Evolutionary conservation across 2,329 filamentous ascomycete species (phyloP), one percentile per base, ranked within the genome.

Genomic region (Pyrenophora tritici-repentis): DNA sequence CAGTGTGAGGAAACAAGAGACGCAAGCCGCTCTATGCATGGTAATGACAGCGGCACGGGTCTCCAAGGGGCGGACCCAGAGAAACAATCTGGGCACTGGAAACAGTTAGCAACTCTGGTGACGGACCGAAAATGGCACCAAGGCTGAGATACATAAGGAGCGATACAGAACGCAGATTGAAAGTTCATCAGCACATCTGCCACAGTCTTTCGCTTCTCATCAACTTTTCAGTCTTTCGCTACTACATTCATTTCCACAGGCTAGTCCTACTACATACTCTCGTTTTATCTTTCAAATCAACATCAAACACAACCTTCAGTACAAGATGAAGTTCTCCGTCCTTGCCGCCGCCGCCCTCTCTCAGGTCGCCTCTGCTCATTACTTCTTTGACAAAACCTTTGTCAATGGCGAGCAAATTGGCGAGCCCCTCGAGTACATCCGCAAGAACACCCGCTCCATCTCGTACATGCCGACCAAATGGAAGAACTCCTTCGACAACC

Each of bases 391-490:
- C 38, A 50, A 41, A 8, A 45, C 61, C 22, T 43, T 63, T 34
- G 37, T 59, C 29, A 51, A 63, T 32, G 64, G 62, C 41, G 17
- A 50, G 22, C 26, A 55, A 55, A 36, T 56, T 61, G 26, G 26
- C 18, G 47, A 51, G 34, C 40, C 61, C 29, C 46, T 43, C 43
- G 50, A 68, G 47, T 67, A 62, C 42, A 54, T 70, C 41, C 62
- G 66, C 40, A 50, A 61, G 47, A 67, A 61, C 48, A 57, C 62
- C 10, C 64, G 65, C 44, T 35, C 51, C 14, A 48, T 47, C 16
- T 53, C 54, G 31, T 61, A 63, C 55, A 67, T 58, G 46, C 63
- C 65, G 3, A 62, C 64, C 38, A 64, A 61, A 46, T 66, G 56
- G 55, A 52, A 53, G 29, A 61, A 65, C 53, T 51, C 43, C 44